Percentiles rank a stretch among this genome's conserved stretches.
These are phyloP conservation scores for Salix caprea DNA, from an alignment of 345 rosid species.

Conservation along the genomic window DNA sequence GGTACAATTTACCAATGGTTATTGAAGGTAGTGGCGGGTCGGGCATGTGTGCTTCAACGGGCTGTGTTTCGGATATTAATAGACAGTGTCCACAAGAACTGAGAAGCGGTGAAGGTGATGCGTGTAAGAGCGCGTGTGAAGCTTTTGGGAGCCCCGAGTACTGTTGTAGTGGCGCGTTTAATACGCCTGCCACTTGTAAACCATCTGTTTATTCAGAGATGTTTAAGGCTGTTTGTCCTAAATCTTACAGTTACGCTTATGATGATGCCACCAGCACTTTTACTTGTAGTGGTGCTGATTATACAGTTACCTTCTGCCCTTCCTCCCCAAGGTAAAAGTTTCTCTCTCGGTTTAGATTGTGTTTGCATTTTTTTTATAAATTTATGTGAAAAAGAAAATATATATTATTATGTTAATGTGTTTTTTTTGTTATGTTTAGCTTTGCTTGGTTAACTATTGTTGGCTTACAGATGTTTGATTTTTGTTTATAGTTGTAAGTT, in stretches of 20 bases:
- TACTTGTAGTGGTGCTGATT: slow-evolving; percentile 83
- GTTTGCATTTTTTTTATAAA: too few relatives aligned
- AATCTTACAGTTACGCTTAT: slow-evolving; percentile 89
- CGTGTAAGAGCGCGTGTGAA: slow-evolving; percentile 91
- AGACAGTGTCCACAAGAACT: slow-evolving; percentile 73
- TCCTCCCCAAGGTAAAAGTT: slow-evolving; percentile 66
- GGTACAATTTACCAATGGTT: slow-evolving; percentile 81
- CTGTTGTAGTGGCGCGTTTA: slow-evolving; percentile 94
- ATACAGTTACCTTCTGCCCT: slow-evolving; percentile 91
- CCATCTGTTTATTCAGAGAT: slow-evolving; percentile 86
- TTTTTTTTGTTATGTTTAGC: not conserved
- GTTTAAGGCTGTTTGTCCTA: slow-evolving; percentile 90
- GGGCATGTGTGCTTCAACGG: slow-evolving; percentile 72
- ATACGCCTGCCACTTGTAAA: slow-evolving; percentile 69
- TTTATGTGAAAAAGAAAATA: too few relatives aligned
- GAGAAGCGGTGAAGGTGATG: slow-evolving; percentile 55
- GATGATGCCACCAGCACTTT: slow-evolving; percentile 92
- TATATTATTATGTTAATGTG: too few relatives aligned
- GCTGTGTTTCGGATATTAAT: slow-evolving; percentile 75
- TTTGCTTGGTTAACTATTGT: not conserved
- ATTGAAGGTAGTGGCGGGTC: slow-evolving; percentile 75
- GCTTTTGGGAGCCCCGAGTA: slow-evolving; percentile 91
- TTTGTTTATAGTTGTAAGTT: not conserved
- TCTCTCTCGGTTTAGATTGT: not conserved
- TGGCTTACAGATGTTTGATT: not conserved